Evolutionary conservation across 345 rosid genomes (phyloP).

Genomic region (Dimocarpus longan): DNA sequence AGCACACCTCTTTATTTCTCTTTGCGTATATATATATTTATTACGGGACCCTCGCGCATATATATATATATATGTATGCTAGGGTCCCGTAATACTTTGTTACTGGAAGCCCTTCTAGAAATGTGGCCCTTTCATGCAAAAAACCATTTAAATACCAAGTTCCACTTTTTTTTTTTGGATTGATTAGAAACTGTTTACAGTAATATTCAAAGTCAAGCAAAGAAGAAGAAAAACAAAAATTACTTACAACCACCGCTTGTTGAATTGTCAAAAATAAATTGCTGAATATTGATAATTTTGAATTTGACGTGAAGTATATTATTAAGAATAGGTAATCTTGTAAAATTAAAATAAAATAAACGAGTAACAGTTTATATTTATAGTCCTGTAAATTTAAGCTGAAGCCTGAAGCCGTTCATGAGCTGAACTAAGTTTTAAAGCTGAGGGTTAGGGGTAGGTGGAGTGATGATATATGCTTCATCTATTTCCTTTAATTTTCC

Average conservation of each 20-base stretch:
- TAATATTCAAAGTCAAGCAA: not conserved
- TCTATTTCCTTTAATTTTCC: not conserved
- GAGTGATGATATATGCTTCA: not conserved
- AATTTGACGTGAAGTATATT: not conserved
- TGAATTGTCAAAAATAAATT: not conserved
- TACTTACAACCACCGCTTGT: not conserved
- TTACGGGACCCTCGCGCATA: too few relatives aligned
- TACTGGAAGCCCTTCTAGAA: not conserved
- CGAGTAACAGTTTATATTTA: not conserved
- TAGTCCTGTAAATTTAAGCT: not conserved
- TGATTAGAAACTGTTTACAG: not conserved
- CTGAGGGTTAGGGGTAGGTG: slow-evolving; percentile 1
- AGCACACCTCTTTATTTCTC: not conserved
- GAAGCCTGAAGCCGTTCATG: not conserved
- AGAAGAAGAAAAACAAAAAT: too few relatives aligned
- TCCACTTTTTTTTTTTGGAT: not conserved
- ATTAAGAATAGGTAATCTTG: not conserved
- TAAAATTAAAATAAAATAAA: not conserved
- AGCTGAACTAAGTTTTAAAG: not conserved
- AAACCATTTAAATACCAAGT: not conserved
- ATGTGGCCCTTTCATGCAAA: not conserved
- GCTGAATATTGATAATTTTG: not conserved
- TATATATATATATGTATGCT: not conserved
- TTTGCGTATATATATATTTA: too few relatives aligned
- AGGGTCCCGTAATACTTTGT: too few relatives aligned